These are phyloP conservation scores for Penicillium sp. DNA, from an alignment of 2,329 filamentous ascomycete genomes.

Conservation along the genomic window DNA sequence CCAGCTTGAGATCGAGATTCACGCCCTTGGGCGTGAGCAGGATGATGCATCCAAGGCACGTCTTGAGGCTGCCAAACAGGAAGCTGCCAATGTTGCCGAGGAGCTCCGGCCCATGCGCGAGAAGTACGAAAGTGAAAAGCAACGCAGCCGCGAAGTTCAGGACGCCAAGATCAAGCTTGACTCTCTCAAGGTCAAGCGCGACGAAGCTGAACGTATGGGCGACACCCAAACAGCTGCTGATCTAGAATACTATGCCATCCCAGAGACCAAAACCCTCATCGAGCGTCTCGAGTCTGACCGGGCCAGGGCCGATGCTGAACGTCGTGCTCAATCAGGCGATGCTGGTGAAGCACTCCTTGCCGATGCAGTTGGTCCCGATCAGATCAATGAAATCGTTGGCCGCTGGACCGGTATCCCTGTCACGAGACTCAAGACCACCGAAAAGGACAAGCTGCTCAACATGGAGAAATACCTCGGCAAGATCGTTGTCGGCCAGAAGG, in stretches of 20 bases:
- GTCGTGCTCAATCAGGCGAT: conserved; percentile 54
- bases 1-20: conserved; percentile 95
- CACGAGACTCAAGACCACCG: conserved; percentile 85
- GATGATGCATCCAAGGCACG: conserved; percentile 87
- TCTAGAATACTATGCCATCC: conserved; percentile 95
- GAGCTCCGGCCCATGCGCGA: conserved; percentile 87
- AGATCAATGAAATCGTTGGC: conserved; percentile 98
- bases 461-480: conserved; percentile 88
- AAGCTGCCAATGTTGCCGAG: conserved; percentile 91
- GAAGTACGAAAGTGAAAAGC: conserved; percentile 93
- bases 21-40: conserved; percentile 88
- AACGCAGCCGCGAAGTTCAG: conserved; percentile 86
- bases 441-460: conserved; percentile 96
- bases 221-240: conserved; percentile 88
- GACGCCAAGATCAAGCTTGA: conserved; percentile 95
- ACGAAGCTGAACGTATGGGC: conserved; percentile 84
- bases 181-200: conserved; percentile 82
- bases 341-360: conserved; percentile 74
- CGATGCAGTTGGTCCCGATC: conserved; percentile 90
- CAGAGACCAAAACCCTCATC: conserved; percentile 81
- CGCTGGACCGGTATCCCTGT: conserved; percentile 99
- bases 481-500: conserved; percentile 87
- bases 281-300: conserved; percentile 78
- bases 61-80: conserved; percentile 77
- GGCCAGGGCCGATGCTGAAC: conserved; percentile 69